phyloP scores from a whole-genome alignment of 352 stramenopile genomes.

The Pythium brachiatum region DNA sequence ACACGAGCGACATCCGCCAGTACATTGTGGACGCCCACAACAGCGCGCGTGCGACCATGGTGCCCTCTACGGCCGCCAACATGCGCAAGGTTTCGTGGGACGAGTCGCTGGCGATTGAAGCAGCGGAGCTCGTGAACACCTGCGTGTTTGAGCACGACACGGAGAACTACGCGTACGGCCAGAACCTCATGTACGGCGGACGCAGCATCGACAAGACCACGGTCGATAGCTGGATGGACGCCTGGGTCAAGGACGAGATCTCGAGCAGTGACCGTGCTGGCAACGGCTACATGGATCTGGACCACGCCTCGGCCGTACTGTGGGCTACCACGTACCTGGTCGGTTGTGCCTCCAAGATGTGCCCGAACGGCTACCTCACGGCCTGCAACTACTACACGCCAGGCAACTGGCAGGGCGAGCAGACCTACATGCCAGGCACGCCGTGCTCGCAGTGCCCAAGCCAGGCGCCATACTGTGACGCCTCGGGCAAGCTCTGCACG shows the following conservation, averaged over 20 bases:
- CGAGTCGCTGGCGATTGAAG: slow-evolving; percentile 38
- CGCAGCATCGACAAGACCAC: slow-evolving; percentile 22
- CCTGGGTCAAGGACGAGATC: slow-evolving; percentile 36
- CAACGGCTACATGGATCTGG: slow-evolving; percentile 33
- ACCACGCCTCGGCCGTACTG: slow-evolving; percentile 39
- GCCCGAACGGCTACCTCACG: slow-evolving; percentile 32
- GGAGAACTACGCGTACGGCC: slow-evolving; percentile 36
- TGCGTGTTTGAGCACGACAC: slow-evolving; percentile 40
- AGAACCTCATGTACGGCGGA: slow-evolving; percentile 41
- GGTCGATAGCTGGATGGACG: slow-evolving; percentile 32
- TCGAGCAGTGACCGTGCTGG: slow-evolving; percentile 26
- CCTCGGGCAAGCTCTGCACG: slow-evolving; percentile 18
- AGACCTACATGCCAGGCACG: slow-evolving; percentile 29
- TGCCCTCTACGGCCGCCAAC: slow-evolving; percentile 30
- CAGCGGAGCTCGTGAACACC: slow-evolving; percentile 34
- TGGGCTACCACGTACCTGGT: slow-evolving; percentile 40
- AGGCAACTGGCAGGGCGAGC: slow-evolving; percentile 36
- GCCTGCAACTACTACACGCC: slow-evolving; percentile 40
- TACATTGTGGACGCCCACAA: slow-evolving; percentile 40
- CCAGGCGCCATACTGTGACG: slow-evolving; percentile 32
- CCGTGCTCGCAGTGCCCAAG: slow-evolving; percentile 35
- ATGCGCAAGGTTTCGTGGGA: slow-evolving; percentile 39
- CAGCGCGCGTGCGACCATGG: slow-evolving; percentile 28
- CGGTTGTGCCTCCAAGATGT: slow-evolving; percentile 38
- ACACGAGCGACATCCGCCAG: slow-evolving; percentile 30